Evolutionary conservation across 176 grass and related monocot species (phyloP).

Genomic region (Coix lacrymajobi): DNA sequence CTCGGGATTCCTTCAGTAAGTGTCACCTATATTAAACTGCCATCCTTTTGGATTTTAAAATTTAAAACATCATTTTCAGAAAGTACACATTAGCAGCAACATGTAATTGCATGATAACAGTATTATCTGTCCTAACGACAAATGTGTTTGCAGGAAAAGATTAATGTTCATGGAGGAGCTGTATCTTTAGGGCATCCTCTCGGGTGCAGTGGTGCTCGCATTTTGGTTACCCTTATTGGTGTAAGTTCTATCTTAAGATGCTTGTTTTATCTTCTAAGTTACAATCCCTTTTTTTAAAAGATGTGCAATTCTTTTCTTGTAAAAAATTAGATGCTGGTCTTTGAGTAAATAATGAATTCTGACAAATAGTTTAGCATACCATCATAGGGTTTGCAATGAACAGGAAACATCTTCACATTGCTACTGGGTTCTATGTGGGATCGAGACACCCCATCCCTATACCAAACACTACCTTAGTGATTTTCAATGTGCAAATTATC

Average conservation of each 20-base stretch:
- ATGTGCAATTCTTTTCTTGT: not conserved
- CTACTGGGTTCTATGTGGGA: not conserved
- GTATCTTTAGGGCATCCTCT: slow-evolving; percentile 91
- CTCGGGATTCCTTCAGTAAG: slow-evolving; percentile 81
- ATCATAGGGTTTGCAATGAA: not conserved
- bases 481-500: not conserved
- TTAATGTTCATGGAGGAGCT: slow-evolving; percentile 92
- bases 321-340: not conserved
- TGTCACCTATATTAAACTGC: not conserved
- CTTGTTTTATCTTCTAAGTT: not conserved
- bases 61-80: not conserved
- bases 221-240: slow-evolving; percentile 82
- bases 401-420: not conserved
- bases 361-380: not conserved
- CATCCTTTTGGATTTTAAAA: not conserved
- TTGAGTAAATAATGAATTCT: not conserved
- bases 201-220: slow-evolving; percentile 87
- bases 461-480: not conserved
- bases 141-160: slow-evolving; percentile 57
- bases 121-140: not conserved
- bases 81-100: not conserved
- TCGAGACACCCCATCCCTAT: too few species aligned
- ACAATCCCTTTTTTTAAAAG: not conserved
- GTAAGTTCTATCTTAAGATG: slow-evolving; percentile 40
- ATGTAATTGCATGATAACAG: not conserved